Conservation (phyloP, 805 yeast genomes). For the Millerozyma miso region DNA sequence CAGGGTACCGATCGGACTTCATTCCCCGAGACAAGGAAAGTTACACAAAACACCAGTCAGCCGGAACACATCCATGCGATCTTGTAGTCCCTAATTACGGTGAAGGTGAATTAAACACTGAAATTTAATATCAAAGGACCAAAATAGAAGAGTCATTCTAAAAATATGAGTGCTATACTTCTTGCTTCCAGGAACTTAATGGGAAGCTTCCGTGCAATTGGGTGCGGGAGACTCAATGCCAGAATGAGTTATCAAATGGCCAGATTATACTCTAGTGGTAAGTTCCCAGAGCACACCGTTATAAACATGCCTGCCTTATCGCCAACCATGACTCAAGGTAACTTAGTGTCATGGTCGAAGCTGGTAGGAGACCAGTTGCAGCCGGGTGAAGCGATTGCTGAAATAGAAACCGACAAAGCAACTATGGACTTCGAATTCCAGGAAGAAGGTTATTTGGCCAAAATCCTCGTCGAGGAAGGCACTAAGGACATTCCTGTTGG, state of each 20-base stretch:
- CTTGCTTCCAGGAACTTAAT: slow-evolving; percentile 30
- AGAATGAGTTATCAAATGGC: slow-evolving; percentile 27
- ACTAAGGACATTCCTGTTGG: slow-evolving; percentile 90
- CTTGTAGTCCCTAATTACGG: not conserved
- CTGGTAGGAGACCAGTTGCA: slow-evolving; percentile 79
- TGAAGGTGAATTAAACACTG: not conserved
- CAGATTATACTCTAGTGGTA: slow-evolving; percentile 39
- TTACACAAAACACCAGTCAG: slow-evolving; percentile 9
- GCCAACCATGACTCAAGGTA: slow-evolving; percentile 99
- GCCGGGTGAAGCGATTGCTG: slow-evolving; percentile 95
- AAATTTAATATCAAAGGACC: not conserved
- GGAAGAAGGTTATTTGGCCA: slow-evolving; percentile 91
- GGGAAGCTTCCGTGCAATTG: slow-evolving; percentile 15
- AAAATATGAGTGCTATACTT: slow-evolving; percentile 32
- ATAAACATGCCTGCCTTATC: slow-evolving; percentile 98
- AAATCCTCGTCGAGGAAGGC: slow-evolving; percentile 78
- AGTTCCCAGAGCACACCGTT: slow-evolving; percentile 78
- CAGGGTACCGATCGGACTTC: slow-evolving; percentile 20
- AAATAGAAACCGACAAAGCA: slow-evolving; percentile 97
- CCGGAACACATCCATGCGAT: slow-evolving; percentile 30
- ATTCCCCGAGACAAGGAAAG: slow-evolving; percentile 13
- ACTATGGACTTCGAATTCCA: slow-evolving; percentile 98
- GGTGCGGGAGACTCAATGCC: slow-evolving; percentile 14
- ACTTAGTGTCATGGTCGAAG: slow-evolving; percentile 86
- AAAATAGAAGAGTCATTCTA: not conserved